Conservation (phyloP, 2,329 filamentous ascomycete species). For the Cercospora sp. region DNA sequence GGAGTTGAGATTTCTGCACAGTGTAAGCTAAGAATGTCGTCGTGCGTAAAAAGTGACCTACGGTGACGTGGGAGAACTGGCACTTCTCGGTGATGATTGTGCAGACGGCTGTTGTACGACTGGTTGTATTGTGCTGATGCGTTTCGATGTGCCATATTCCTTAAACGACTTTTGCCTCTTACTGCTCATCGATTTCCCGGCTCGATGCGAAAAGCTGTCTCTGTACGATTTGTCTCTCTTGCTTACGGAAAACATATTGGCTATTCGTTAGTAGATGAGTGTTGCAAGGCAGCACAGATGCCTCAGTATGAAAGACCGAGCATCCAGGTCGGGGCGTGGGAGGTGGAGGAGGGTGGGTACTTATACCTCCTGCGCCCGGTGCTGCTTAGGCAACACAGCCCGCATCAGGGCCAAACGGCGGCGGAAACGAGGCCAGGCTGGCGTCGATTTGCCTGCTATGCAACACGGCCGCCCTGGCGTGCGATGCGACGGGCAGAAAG, state of each 20-base stretch:
- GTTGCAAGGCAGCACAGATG: neutral
- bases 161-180: slow-evolving; percentile 41
- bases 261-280: neutral
- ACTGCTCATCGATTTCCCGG: slow-evolving; percentile 36
- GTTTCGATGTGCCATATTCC: slow-evolving; percentile 33
- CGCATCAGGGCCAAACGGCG: slow-evolving; percentile 16
- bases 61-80: slow-evolving; percentile 37
- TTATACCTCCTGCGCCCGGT: slow-evolving; percentile 25
- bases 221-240: slow-evolving; percentile 35
- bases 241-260: slow-evolving; percentile 35
- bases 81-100: slow-evolving; percentile 35
- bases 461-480: slow-evolving; percentile 26
- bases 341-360: slow-evolving; percentile 27
- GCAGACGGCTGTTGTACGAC: slow-evolving; percentile 25
- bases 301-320: slow-evolving; percentile 6
- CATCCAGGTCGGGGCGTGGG: slow-evolving; percentile 15
- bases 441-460: slow-evolving; percentile 15
- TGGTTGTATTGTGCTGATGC: slow-evolving; percentile 31
- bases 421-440: slow-evolving; percentile 19
- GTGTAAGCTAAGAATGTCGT: slow-evolving; percentile 13
- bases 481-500: slow-evolving; percentile 24
- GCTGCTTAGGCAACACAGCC: slow-evolving; percentile 27
- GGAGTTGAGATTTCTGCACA: slow-evolving; percentile 40
- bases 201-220: slow-evolving; percentile 38
- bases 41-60: slow-evolving; percentile 25